These are phyloP conservation scores for Diaporthe sp. DNA, from an alignment of 2,329 filamentous ascomycete genomes.

Conservation along the genomic window DNA sequence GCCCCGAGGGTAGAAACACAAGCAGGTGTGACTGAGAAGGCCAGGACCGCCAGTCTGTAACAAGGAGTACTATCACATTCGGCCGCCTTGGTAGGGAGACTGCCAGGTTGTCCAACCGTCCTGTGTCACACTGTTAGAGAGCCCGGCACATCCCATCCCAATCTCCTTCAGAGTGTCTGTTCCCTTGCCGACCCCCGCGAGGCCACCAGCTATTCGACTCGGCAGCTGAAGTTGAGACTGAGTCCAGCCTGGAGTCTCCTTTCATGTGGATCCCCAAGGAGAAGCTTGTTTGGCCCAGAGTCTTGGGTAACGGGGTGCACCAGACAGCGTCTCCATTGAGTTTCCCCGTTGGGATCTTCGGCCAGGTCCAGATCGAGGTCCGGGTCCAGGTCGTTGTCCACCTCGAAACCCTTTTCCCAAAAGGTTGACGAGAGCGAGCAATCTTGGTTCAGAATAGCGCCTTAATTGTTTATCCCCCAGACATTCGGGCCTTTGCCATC, in stretches of 20 bases:
- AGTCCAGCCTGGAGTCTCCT: conserved; percentile 2
- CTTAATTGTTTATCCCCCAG: not conserved
- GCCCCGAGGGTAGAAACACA: conserved; percentile 10
- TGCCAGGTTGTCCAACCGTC: not conserved
- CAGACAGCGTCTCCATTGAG: conserved; percentile 4
- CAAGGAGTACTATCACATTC: conserved; percentile 24
- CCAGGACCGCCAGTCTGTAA: conserved; percentile 23
- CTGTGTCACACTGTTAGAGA: conserved; percentile 24
- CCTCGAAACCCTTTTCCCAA: not conserved
- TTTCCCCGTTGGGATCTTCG: not conserved
- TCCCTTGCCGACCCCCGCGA: not conserved
- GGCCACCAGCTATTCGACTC: conserved; percentile 6
- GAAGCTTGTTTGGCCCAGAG: conserved; percentile 23
- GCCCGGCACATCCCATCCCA: conserved; percentile 17
- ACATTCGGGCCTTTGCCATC: not conserved
- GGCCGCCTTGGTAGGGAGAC: conserved; percentile 3
- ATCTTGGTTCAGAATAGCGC: conserved; percentile 2
- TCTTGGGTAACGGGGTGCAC: conserved; percentile 4
- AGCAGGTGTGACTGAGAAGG: conserved; percentile 16
- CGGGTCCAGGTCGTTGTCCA: not conserved
- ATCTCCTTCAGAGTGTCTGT: not conserved
- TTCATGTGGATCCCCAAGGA: conserved; percentile 5
- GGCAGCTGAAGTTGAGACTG: conserved; percentile 32
- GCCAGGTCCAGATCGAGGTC: not conserved
- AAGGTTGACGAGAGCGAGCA: conserved; percentile 15